Evolutionary conservation across 768 basidiomycete species (phyloP), one percentile per base, ranked within the genome.

Genomic region (Tylopilus intermedius): DNA sequence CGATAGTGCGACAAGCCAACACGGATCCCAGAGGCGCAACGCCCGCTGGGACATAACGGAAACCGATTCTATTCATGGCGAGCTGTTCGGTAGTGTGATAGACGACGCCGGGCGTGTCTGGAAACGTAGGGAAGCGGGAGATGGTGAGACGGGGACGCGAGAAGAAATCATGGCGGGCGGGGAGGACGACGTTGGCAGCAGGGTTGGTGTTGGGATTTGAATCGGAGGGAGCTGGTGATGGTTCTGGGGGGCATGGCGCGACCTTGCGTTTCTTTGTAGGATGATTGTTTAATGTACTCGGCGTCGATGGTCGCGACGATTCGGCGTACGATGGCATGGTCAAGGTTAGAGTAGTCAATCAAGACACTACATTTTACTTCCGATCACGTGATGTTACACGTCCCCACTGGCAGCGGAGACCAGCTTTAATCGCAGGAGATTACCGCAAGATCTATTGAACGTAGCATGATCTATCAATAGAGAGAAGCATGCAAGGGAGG

Each of bases 1-100:
- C 90, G 62, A 93, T 91, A 3, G 87, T 87, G 13, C 89, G 81
- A 62, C 87, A 92, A 13, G 86, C 77, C 11, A 80, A 65, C 8
- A 74, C 70, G 51, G 76, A 76, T 14, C 82, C 83, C 8, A 74
- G 75, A 0, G 78, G 79, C 22, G 80, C 78, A 58, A 90, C 82
- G 45, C 90, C 89, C 0, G 89, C 89, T 24, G 90, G 89, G 9
- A 81, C 76, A 57, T 92, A 92, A 41, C 90, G 84, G 59, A 83
- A 91, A 8, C 86, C 86, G 49, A 89, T 75, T 51, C 87, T 82
- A 62, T 91, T 91, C 59, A 82, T 75, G 48, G 81, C 85, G 32
- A 85, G 73, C 18, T 82, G 77, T 56, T 91, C 89, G 8, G 87
- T 90, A 57, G 77, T 78, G 71, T 74, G 78, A 68, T 80, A 87